phyloP scores from a whole-genome alignment of 768 basidiomycete species.

The Boletus edulis region DNA sequence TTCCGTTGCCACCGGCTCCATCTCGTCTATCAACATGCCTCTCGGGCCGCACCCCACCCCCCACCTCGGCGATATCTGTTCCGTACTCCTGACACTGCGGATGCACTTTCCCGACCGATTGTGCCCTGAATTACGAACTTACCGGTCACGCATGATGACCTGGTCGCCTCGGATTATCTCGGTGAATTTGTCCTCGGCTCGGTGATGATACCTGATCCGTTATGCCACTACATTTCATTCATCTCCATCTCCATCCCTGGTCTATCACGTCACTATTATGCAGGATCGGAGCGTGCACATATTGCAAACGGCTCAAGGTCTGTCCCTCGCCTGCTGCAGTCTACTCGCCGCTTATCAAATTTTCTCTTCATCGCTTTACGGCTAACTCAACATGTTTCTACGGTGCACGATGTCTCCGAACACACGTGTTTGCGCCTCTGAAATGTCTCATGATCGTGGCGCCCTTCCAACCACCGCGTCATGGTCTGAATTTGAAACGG shows the following conservation, averaged over 20 bases:
- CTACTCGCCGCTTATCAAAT: conserved; percentile 18
- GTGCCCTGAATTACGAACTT: neutral
- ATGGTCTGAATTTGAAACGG: conserved; percentile 10
- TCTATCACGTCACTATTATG: conserved; percentile 4
- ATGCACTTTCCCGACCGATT: neutral
- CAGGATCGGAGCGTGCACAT: conserved; percentile 80
- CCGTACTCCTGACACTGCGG: neutral
- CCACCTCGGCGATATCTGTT: neutral
- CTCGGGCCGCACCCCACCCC: neutral
- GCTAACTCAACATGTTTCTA: conserved; percentile 3
- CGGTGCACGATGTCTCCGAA: conserved; percentile 22
- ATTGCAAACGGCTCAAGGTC: conserved; percentile 89
- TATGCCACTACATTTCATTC: neutral
- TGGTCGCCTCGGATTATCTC: neutral
- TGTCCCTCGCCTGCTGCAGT: conserved; percentile 23
- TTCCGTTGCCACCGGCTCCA: conserved; percentile 1
- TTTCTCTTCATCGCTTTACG: conserved; percentile 12
- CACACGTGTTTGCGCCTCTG: conserved; percentile 8
- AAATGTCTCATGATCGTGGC: conserved; percentile 10
- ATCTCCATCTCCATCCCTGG: conserved; percentile 1
- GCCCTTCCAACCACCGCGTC: neutral
- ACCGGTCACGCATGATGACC: neutral
- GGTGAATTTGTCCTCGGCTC: conserved; percentile 10
- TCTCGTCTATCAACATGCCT: neutral
- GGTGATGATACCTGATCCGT: conserved; percentile 6